Evolutionary conservation across 2,329 filamentous ascomycete species (phyloP), one percentile per base, ranked within the genome.

Genomic region (Graphilbum ipis-grandicollis): DNA sequence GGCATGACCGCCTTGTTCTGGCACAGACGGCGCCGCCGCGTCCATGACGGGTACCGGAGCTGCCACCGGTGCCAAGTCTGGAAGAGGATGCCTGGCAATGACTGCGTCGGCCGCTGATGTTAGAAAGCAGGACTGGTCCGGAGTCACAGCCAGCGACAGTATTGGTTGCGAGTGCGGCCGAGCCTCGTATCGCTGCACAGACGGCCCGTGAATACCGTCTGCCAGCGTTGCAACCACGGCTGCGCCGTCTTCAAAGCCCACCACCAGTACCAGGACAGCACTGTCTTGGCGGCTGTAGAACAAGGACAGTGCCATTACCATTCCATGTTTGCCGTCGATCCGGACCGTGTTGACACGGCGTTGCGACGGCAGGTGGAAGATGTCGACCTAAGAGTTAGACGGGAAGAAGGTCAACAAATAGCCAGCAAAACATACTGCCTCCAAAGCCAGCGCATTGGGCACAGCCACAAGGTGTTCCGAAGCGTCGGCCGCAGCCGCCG

Each of bases 221-320:
- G 56, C 53, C 30, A 75, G 67, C 22, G 66, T 58, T 44, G 77
- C 73, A 1, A 84, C 71, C 37, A 75, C 72, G 2, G 73, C 74
- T 37, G 78, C 67, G 2, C 90, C 90, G 48, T 82, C 84, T 56
- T 98, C 90, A 53, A 90, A 94, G 10, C 79, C 88, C 3, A 77
- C 75, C 9, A 80, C 57, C 7, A 93, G 69, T 1, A 88, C 57
- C 15, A 44, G 34, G 2, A 30, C 19, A 14, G 18, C 13, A 21
- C 30, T 17, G 18, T 54, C 52, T 13, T 52, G 21, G 56, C 26
- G 58, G 45, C 5, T 55, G 41, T 68, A 58, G 40, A 79, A 65
- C 3, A 88, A 54, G 9, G 65, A 59, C 15, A 94, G 57, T 5
- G 81, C 75, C 90, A 96, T 96, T 29, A 84, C 74, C 86, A 96